phyloP scores from a whole-genome alignment of 1,139 yeast genomes.

The Sugiyamaella xylanicola region DNA sequence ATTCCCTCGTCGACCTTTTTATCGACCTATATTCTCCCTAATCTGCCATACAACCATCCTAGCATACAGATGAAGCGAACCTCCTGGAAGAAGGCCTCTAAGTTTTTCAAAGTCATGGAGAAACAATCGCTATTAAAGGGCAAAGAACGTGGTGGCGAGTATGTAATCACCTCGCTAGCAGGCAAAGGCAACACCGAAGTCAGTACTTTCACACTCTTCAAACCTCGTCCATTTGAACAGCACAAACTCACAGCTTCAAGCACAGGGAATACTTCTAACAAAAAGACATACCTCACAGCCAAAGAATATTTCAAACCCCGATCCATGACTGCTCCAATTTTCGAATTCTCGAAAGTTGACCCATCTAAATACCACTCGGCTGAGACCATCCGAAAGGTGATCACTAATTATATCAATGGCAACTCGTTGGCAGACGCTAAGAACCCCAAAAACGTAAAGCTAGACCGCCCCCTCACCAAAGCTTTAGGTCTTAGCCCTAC shows the following conservation, averaged over 20 bases:
- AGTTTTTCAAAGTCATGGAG: constrained; percentile 82
- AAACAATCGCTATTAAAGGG: constrained; percentile 64
- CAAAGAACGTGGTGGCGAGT: constrained; percentile 79
- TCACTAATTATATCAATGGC: constrained; percentile 58
- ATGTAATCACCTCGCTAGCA: constrained; percentile 55
- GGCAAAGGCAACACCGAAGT: constrained; percentile 55
- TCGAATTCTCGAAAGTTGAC: constrained; percentile 49
- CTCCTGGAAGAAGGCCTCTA: constrained; percentile 86
- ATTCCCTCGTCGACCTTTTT: constrained; percentile 67
- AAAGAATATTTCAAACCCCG: constrained; percentile 37
- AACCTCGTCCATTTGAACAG: constrained; percentile 39
- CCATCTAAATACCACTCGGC: constrained; percentile 52
- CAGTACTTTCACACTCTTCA: constrained; percentile 65
- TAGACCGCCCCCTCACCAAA: constrained; percentile 53
- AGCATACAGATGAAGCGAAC: constrained; percentile 74
- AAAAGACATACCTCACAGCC: constrained; percentile 17
- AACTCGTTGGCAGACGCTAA: constrained; percentile 55
- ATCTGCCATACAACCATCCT: constrained; percentile 64
- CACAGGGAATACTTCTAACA: not conserved
- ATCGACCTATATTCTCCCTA: constrained; percentile 65
- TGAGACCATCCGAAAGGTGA: constrained; percentile 54
- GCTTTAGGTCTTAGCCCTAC: constrained; percentile 36
- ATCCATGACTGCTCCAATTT: constrained; percentile 42
- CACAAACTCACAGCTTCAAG: constrained; percentile 1
- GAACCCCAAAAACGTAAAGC: constrained; percentile 50